Base-by-base conservation (phyloP, 306 rosid species). In the Trichosanthes truncata region DNA sequence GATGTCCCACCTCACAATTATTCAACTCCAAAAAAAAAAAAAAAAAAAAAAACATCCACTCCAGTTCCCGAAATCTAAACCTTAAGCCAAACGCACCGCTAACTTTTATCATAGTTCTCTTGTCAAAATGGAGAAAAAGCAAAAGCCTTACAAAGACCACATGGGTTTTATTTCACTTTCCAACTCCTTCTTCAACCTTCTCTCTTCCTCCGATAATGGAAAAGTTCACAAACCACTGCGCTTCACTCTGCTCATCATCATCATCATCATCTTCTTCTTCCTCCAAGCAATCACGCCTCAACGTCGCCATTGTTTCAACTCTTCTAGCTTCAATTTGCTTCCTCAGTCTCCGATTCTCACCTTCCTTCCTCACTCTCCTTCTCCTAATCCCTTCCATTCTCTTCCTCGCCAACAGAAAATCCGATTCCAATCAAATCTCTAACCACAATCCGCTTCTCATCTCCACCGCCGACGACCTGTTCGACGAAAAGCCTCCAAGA, bases 331-430 rank as follows among this genome's bases (percentile, higher is more conserved):
- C 81, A 35, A 29, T 77, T 63, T 85, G 51, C 84, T 84, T 78
- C 73, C 68, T 83, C 80, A 65, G 36, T 63, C 82, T 84, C 67
- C 79, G 82, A 36, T 82, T 86, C 83, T 85, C 81, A 35, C 65
- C 80, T 81, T 56, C 80, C 77, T 74, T 85, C 63, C 78, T 92
- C 77, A 60, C 87, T 21, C 51, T 87, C 40, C 79, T 84, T 0
- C 79, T 90, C 55, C 60, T 80, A 63, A 23, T 90, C 52, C 78
- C 86, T 14, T 85, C 93, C 52, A 78, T 86, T 17, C 2, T 87
- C 59, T 81, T 90, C 62, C 63, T 90, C 23, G 76, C 85, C 81
- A 85, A 82, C 80, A 90, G 73, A 78, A 85, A 82, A 38, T 81
- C 80, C 74, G 33, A 45, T 80, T 62, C 62, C 53, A 77, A 76